Percentiles rank a stretch among this genome's conserved stretches.
These are phyloP conservation scores for Inga laurina DNA, from an alignment of 306 rosid genomes.

Conservation along the genomic window DNA sequence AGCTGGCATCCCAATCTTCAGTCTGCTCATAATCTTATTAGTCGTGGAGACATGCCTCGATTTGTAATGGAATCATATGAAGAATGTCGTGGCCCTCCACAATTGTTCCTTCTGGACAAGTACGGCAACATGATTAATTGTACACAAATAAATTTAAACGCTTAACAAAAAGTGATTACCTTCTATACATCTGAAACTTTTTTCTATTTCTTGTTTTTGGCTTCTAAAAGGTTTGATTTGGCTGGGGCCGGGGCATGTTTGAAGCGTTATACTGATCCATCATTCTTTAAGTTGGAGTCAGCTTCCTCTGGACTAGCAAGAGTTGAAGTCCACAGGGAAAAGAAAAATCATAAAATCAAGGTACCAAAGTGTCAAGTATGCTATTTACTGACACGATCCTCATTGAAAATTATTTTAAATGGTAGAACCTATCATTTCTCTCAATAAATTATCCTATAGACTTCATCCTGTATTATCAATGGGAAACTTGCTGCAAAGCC, in stretches of 20 bases:
- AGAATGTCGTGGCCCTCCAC: conserved; percentile 92
- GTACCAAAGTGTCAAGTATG: conserved; percentile 45
- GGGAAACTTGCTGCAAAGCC: neutral
- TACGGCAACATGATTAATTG: conserved; percentile 42
- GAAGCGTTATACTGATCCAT: conserved; percentile 96
- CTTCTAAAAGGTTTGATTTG: conserved; percentile 82
- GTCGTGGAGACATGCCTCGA: conserved; percentile 88
- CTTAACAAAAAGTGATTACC: conserved; percentile 11
- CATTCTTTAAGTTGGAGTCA: conserved; percentile 71
- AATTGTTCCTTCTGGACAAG: conserved; percentile 92
- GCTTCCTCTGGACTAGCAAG: conserved; percentile 42
- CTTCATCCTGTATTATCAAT: neutral
- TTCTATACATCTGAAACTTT: conserved; percentile 22
- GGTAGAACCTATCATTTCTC: neutral
- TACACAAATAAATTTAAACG: neutral
- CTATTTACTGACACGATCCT: neutral
- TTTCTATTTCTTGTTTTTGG: conserved; percentile 28
- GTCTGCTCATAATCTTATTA: conserved; percentile 63
- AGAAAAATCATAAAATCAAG: conserved; percentile 64
- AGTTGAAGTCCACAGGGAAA: conserved; percentile 63
- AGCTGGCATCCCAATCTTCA: conserved; percentile 89
- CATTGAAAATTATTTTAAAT: conserved; percentile 2
- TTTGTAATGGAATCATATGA: conserved; percentile 96
- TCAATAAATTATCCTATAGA: neutral
- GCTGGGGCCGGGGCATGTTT: conserved; percentile 98